These are phyloP conservation scores for Echinosophora koreensis DNA, from an alignment of 306 rosid genomes.

Conservation along the genomic window DNA sequence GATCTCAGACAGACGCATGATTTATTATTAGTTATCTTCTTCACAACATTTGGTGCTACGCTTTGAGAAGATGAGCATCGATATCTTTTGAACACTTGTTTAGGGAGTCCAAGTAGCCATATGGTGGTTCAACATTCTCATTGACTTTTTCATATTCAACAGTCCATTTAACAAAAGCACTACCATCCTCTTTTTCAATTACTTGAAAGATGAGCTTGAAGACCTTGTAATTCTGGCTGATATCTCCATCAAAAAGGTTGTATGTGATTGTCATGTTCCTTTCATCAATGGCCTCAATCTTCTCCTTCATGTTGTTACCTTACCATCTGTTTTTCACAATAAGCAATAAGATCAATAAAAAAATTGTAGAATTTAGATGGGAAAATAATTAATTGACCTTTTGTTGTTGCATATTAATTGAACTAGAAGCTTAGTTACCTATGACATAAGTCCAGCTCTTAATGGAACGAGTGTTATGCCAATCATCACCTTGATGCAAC, in stretches of 20 bases:
- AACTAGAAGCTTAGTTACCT: slow-evolving; percentile 12
- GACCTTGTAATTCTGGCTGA: not conserved
- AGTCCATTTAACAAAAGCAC: not conserved
- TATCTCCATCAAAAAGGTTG: slow-evolving; percentile 6
- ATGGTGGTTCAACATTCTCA: not conserved
- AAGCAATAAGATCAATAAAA: not conserved
- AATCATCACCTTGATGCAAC: slow-evolving; percentile 55
- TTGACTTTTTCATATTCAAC: not conserved
- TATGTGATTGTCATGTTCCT: not conserved
- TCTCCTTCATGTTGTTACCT: not conserved
- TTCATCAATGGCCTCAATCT: not conserved
- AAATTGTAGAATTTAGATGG: too few relatives aligned
- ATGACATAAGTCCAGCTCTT: slow-evolving; percentile 45
- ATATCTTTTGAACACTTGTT: slow-evolving; percentile 11
- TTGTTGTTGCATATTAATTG: too few relatives aligned
- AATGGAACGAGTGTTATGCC: slow-evolving; percentile 50
- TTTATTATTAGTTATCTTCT: not conserved
- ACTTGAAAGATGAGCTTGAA: not conserved
- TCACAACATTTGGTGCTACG: not conserved
- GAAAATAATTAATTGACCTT: too few relatives aligned
- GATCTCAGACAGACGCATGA: not conserved
- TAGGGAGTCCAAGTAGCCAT: not conserved
- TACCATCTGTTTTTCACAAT: not conserved
- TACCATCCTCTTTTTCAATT: not conserved
- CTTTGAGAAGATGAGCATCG: not conserved